Evolutionary conservation across 331 rosid genomes (phyloP).

Genomic region (Quercus tomentella): DNA sequence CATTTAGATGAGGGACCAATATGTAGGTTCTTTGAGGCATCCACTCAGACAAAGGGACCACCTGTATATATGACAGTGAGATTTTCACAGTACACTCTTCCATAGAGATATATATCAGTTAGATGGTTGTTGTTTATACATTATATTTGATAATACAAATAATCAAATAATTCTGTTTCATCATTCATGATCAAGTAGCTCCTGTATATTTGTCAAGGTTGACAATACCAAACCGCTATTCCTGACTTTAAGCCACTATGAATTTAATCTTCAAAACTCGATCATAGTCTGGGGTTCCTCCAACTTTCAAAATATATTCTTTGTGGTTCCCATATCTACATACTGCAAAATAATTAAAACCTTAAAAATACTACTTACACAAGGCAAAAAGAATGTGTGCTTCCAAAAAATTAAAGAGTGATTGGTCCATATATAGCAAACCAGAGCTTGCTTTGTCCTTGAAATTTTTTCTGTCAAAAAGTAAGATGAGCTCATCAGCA

Average conservation of each 20-base stretch:
- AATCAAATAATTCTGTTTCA: neutral
- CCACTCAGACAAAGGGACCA: constrained; percentile 71
- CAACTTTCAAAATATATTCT: neutral
- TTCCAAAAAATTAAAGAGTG: too few species aligned
- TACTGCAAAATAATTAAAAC: neutral
- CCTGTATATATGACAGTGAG: constrained; percentile 52
- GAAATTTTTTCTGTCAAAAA: too few species aligned
- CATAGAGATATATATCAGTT: neutral
- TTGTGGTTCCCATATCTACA: neutral
- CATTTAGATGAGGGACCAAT: constrained; percentile 79
- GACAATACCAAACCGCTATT: neutral
- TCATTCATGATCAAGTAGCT: neutral
- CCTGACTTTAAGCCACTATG: neutral
- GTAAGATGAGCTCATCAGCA: too few species aligned
- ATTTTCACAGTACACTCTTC: constrained; percentile 47
- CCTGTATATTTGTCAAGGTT: neutral
- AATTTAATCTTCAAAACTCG: constrained; percentile 5
- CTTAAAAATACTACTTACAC: too few species aligned
- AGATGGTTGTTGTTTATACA: neutral
- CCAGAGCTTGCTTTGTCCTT: too few species aligned
- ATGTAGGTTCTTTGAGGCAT: constrained; percentile 69
- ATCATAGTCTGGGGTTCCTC: neutral
- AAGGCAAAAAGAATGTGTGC: too few species aligned
- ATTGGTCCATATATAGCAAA: too few species aligned
- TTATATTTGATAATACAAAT: neutral